Conservation (phyloP, 2,329 filamentous ascomycete species). For the Cladobotryum mycophilum region DNA sequence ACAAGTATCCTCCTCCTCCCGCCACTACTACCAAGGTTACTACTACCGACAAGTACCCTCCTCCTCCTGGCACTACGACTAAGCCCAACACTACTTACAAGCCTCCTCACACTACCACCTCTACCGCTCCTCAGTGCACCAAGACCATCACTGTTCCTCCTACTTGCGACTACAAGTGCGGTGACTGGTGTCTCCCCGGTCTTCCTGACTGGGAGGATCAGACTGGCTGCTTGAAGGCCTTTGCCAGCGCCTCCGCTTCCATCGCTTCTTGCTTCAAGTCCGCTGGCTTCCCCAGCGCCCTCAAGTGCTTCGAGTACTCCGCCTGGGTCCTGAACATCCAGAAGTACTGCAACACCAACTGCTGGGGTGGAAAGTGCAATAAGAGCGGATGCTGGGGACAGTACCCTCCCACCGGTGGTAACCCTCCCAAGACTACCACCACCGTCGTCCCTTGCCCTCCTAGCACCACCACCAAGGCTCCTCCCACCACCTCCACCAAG, state of each 20-base stretch:
- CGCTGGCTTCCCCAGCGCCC: conserved; percentile 43
- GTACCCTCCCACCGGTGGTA: conserved; percentile 16
- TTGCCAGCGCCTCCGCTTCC: conserved; percentile 41
- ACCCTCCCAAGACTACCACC: conserved; percentile 27
- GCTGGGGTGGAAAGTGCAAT: conserved; percentile 30
- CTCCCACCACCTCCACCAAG: conserved; percentile 25
- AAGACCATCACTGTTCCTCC: conserved; percentile 38
- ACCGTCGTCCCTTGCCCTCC: conserved; percentile 28
- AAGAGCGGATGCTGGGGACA: conserved; percentile 39
- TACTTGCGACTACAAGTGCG: conserved; percentile 48
- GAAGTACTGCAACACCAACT: conserved; percentile 36
- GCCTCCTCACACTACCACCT: conserved; percentile 21
- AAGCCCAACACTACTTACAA: too few relatives aligned
- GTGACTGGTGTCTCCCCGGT: conserved; percentile 46
- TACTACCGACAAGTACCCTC: neutral
- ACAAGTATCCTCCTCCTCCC: conserved; percentile 3
- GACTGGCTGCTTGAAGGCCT: conserved; percentile 35
- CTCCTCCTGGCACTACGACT: too few relatives aligned
- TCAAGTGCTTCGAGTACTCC: conserved; percentile 45
- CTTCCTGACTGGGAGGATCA: conserved; percentile 43
- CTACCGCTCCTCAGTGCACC: conserved; percentile 39
- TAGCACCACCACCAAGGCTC: conserved; percentile 22
- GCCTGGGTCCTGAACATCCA: conserved; percentile 43
- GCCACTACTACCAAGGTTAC: conserved; percentile 20
- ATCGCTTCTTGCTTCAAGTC: conserved; percentile 44